phyloP scores from a whole-genome alignment of 2,329 filamentous ascomycete species.

The Trichoderma harzianum region DNA sequence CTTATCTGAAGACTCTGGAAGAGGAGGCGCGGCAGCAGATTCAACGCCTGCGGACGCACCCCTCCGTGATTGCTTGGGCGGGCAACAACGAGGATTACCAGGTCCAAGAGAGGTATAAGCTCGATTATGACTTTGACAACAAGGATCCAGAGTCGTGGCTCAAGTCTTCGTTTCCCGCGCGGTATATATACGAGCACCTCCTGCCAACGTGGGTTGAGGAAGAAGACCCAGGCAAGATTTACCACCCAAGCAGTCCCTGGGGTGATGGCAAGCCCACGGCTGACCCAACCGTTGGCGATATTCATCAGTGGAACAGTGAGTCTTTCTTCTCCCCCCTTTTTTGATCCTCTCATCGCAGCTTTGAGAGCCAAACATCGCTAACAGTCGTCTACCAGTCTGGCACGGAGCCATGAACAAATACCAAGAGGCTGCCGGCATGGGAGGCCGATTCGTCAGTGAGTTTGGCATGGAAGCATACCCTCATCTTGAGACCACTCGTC shows the following conservation, averaged over 20 bases:
- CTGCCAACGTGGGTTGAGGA: constrained; percentile 62
- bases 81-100: constrained; percentile 84
- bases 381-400: constrained; percentile 52
- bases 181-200: constrained; percentile 78
- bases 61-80: constrained; percentile 71
- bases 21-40: constrained; percentile 62
- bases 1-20: constrained; percentile 55
- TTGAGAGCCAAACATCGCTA: neutral
- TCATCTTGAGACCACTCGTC: constrained; percentile 65
- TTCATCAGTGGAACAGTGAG: constrained; percentile 65
- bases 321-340: neutral
- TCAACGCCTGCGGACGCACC: constrained; percentile 53
- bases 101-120: constrained; percentile 63
- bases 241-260: constrained; percentile 72
- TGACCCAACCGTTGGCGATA: constrained; percentile 70
- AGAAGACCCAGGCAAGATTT: constrained; percentile 61
- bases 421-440: constrained; percentile 67
- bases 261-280: constrained; percentile 54
- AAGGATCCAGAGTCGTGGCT: constrained; percentile 74
- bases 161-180: constrained; percentile 69
- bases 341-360: neutral
- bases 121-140: constrained; percentile 70
- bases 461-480: constrained; percentile 68
- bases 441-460: constrained; percentile 75
- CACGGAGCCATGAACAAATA: constrained; percentile 69